Evolutionary conservation across 2,329 filamentous ascomycete species (phyloP).

Genomic region (Parastagonospora nodorum): DNA sequence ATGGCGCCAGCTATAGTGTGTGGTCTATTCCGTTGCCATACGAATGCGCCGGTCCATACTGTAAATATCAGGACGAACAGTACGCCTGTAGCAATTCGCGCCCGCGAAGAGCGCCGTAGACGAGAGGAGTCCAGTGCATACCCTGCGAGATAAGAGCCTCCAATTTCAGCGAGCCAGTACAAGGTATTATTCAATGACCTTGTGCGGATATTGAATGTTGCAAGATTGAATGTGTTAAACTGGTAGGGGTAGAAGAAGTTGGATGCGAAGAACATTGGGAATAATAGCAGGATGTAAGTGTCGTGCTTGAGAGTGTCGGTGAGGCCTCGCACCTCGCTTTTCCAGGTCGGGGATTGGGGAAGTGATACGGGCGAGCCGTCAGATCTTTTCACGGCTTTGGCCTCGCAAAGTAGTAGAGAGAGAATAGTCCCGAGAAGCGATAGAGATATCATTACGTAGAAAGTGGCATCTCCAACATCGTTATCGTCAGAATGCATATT

Average conservation of each 20-base stretch:
- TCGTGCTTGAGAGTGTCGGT: constrained; percentile 71
- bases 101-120: constrained; percentile 66
- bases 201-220: constrained; percentile 72
- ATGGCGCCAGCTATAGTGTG: constrained; percentile 9
- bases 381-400: constrained; percentile 69
- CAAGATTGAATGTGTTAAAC: constrained; percentile 71
- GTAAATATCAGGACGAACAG: constrained; percentile 72
- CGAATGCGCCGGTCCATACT: constrained; percentile 81
- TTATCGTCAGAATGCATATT: neutral
- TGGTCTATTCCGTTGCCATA: constrained; percentile 66
- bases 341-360: constrained; percentile 87
- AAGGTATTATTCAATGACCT: constrained; percentile 73
- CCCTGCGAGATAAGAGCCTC: constrained; percentile 73
- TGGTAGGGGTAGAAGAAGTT: constrained; percentile 82
- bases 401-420: constrained; percentile 71
- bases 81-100: constrained; percentile 63
- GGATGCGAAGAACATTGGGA: constrained; percentile 77
- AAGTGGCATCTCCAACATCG: neutral
- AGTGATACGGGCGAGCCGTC: constrained; percentile 78
- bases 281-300: constrained; percentile 72
- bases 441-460: neutral
- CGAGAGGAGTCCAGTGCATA: constrained; percentile 63
- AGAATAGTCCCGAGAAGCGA: constrained; percentile 66
- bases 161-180: constrained; percentile 76
- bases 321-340: constrained; percentile 74